Evolutionary conservation across 2,329 filamentous ascomycete genomes (phyloP).

Genomic region (Ophiostoma sp.): DNA sequence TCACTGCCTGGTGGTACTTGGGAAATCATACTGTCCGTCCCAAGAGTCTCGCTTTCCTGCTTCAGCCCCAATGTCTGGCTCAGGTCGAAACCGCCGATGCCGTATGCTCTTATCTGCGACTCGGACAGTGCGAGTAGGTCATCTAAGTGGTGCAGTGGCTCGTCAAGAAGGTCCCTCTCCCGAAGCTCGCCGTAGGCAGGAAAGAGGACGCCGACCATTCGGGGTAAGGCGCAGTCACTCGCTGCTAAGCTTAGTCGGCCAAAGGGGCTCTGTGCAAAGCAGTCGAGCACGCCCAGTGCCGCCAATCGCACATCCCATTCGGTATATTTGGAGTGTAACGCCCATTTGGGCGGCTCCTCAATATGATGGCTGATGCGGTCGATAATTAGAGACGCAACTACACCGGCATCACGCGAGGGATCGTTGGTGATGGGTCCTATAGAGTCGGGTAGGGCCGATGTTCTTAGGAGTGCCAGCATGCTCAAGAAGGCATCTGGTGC

Average conservation of each 20-base stretch:
- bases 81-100: constrained; percentile 28
- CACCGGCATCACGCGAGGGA: constrained; percentile 44
- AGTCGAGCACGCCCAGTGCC: constrained; percentile 55
- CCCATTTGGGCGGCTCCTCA: constrained; percentile 54
- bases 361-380: constrained; percentile 65
- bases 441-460: constrained; percentile 62
- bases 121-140: constrained; percentile 16
- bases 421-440: constrained; percentile 63
- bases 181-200: constrained; percentile 28
- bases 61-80: constrained; percentile 8
- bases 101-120: constrained; percentile 22
- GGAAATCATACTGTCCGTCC: background rate
- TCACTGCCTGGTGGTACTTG: background rate
- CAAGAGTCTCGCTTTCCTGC: background rate
- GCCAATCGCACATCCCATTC: constrained; percentile 47
- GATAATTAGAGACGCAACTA: constrained; percentile 53
- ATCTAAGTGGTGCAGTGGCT: constrained; percentile 21
- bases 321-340: constrained; percentile 39
- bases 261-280: constrained; percentile 62
- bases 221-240: constrained; percentile 69
- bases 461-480: constrained; percentile 66
- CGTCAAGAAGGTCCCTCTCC: constrained; percentile 18
- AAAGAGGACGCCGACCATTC: constrained; percentile 55
- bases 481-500: constrained; percentile 61
- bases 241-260: constrained; percentile 65